A percentile compares a stretch with the other conserved stretches of the same genome.
phyloP scores from a whole-genome alignment of 192 early-diverging fungal genomes.

The Backusella tuberculispora region DNA sequence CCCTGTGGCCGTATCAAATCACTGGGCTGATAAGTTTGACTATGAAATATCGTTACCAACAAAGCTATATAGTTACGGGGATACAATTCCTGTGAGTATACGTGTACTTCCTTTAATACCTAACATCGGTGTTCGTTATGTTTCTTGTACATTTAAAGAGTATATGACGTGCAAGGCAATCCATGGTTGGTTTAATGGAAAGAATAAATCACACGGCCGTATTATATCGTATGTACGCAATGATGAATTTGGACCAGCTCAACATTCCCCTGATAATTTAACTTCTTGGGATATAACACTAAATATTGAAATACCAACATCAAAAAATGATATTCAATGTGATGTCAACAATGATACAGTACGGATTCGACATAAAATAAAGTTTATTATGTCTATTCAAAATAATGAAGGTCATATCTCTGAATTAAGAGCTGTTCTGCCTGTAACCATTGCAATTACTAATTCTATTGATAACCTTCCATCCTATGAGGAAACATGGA shows the following conservation, averaged over 20 bases:
- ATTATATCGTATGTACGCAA: neutral
- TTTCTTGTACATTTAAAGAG: slow-evolving; percentile 57
- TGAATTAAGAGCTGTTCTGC: slow-evolving; percentile 40
- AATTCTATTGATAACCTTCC: slow-evolving; percentile 23
- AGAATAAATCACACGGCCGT: slow-evolving; percentile 17
- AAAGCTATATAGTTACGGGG: slow-evolving; percentile 52
- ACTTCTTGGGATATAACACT: slow-evolving; percentile 18
- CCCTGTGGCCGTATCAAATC: slow-evolving; percentile 52
- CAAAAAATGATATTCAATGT: slow-evolving; percentile 22
- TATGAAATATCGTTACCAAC: slow-evolving; percentile 59
- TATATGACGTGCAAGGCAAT: slow-evolving; percentile 50
- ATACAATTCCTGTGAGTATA: slow-evolving; percentile 50
- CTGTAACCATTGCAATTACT: slow-evolving; percentile 31
- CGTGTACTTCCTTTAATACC: slow-evolving; percentile 46
- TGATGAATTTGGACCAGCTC: slow-evolving; percentile 14
- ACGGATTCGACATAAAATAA: slow-evolving; percentile 39
- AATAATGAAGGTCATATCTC: slow-evolving; percentile 28
- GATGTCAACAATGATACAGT: slow-evolving; percentile 40
- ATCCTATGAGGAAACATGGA: slow-evolving; percentile 37
- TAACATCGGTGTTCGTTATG: slow-evolving; percentile 44
- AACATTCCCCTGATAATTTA: neutral
- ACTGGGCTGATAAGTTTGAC: slow-evolving; percentile 54
- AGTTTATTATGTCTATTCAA: slow-evolving; percentile 36
- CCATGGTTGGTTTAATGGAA: slow-evolving; percentile 6
- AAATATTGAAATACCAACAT: slow-evolving; percentile 20